Evolutionary conservation across 352 stramenopile species (phyloP).

Genomic region (Achlya hypogyna): DNA sequence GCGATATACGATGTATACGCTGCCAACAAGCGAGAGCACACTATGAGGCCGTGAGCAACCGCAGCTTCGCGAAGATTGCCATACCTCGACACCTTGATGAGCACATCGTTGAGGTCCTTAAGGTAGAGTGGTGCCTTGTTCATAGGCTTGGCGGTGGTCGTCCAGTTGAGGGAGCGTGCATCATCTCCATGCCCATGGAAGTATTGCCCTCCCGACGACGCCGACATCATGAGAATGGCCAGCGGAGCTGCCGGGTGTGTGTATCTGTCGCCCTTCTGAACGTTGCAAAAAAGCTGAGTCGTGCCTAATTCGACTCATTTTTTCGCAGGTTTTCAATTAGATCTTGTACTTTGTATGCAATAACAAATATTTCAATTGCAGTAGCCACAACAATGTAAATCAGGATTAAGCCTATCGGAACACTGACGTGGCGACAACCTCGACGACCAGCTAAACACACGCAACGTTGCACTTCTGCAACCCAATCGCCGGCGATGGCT

Average conservation of each 20-base stretch:
- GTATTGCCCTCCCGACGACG: background rate
- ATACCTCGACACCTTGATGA: conserved; percentile 1
- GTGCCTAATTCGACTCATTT: no score
- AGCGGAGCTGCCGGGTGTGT: background rate
- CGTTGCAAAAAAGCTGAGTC: background rate
- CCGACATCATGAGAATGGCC: background rate
- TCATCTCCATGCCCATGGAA: background rate
- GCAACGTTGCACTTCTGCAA: no score
- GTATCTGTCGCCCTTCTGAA: background rate
- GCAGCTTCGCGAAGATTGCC: background rate
- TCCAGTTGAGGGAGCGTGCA: background rate
- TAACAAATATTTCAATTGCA: background rate
- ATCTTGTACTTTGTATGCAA: background rate
- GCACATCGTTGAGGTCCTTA: background rate
- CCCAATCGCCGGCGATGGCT: no score
- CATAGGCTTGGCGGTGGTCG: background rate
- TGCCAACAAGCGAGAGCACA: conserved; percentile 5
- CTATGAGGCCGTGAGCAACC: background rate
- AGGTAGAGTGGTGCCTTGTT: background rate
- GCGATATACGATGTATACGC: conserved; percentile 9
- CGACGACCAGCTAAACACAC: no score
- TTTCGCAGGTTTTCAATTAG: no score
- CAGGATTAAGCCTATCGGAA: no score
- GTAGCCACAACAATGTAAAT: no score
- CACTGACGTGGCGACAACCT: no score